These are phyloP conservation scores for Hippophae gyantsensis DNA, from an alignment of 306 rosid genomes.

Conservation along the genomic window DNA sequence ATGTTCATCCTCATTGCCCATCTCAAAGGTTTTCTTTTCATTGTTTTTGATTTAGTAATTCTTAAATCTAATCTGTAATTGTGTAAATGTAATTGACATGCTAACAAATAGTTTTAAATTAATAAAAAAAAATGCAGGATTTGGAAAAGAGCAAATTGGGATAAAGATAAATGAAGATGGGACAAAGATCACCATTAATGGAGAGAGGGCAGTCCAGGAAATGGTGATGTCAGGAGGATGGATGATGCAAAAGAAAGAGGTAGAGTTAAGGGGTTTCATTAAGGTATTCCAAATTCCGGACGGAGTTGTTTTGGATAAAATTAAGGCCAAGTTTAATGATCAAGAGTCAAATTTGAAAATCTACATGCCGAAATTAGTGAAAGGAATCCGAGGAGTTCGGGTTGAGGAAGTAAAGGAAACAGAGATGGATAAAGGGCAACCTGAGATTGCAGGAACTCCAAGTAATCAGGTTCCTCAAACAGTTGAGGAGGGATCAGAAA, in stretches of 20 bases:
- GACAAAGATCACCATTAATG: constrained; percentile 35
- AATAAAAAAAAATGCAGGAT: constrained; percentile 43
- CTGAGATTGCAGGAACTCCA: not conserved
- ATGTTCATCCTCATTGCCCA: constrained; percentile 56
- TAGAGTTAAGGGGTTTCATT: constrained; percentile 36
- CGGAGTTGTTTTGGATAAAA: constrained; percentile 51
- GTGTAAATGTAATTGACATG: not conserved
- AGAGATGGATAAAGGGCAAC: constrained; percentile 12
- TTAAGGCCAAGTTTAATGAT: constrained; percentile 51
- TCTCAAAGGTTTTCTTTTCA: constrained; percentile 44
- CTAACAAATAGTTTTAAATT: not conserved
- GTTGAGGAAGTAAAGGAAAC: constrained; percentile 54
- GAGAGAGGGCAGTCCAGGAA: constrained; percentile 57
- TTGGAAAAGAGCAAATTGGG: constrained; percentile 35
- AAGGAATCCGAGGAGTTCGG: constrained; percentile 34
- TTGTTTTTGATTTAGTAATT: not conserved
- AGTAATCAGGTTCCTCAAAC: not conserved
- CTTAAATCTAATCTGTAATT: not conserved
- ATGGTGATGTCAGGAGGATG: constrained; percentile 51
- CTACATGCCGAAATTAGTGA: constrained; percentile 49
- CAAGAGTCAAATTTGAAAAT: constrained; percentile 42
- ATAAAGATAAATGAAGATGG: constrained; percentile 69
- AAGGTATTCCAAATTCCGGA: constrained; percentile 56
- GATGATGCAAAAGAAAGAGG: constrained; percentile 42
- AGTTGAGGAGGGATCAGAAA: not conserved